These are phyloP conservation scores for Nemania abortiva DNA, from an alignment of 2,329 filamentous ascomycete genomes.

Conservation along the genomic window DNA sequence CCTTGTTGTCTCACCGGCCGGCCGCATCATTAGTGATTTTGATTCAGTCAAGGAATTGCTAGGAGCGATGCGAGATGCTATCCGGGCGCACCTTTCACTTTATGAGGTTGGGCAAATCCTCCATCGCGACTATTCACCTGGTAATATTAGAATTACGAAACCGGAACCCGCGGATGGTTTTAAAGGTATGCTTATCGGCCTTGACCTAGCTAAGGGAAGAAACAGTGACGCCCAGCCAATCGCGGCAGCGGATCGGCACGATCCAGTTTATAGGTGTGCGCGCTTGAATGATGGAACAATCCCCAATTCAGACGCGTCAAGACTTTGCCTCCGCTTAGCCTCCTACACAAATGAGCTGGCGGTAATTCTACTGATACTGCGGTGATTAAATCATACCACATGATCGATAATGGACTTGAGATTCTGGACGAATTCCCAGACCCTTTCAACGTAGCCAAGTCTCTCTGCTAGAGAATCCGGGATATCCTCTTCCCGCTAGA, in stretches of 20 bases:
- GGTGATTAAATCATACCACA: neutral
- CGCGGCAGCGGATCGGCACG: constrained; percentile 27
- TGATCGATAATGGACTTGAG: neutral
- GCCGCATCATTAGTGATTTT: constrained; percentile 10
- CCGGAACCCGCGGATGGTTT: constrained; percentile 9
- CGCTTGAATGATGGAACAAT: constrained; percentile 9
- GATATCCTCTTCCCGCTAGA: neutral
- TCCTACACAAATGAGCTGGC: neutral
- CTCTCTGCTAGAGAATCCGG: neutral
- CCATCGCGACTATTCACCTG: constrained; percentile 33
- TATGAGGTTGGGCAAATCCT: constrained; percentile 30
- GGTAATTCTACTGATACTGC: constrained; percentile 11
- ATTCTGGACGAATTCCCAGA: constrained; percentile 17
- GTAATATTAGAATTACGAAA: constrained; percentile 36
- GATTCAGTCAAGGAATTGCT: constrained; percentile 27
- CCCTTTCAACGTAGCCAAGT: neutral
- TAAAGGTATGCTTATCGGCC: constrained; percentile 35
- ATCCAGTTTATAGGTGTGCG: constrained; percentile 34
- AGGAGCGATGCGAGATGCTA: constrained; percentile 31
- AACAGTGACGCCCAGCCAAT: constrained; percentile 9
- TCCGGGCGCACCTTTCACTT: constrained; percentile 36
- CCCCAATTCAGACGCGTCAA: neutral
- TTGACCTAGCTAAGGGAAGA: constrained; percentile 30
- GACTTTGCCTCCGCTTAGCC: neutral
- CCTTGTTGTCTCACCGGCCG: constrained; percentile 4